Percentiles rank a stretch among this genome's conserved stretches.
phyloP scores from a whole-genome alignment of 1,284 basidiomycete species.

The Heterobasidion parviporum region DNA sequence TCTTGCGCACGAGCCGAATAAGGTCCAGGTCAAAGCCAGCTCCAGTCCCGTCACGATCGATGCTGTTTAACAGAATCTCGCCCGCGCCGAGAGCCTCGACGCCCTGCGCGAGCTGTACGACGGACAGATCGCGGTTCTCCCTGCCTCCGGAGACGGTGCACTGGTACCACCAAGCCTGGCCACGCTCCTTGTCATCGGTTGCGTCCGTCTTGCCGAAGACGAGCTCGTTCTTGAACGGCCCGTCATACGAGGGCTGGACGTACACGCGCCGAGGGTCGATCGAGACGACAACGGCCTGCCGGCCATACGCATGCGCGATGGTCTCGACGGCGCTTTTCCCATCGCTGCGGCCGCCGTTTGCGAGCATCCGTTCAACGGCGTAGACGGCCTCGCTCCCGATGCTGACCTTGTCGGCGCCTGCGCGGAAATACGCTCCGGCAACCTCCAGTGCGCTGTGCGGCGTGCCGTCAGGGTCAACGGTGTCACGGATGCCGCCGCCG shows the following conservation, averaged over 20 bases:
- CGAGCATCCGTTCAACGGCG: conserved; percentile 81
- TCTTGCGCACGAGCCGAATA: conserved; percentile 66
- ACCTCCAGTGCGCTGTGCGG: conserved; percentile 84
- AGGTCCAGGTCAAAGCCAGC: conserved; percentile 90
- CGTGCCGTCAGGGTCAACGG: conserved; percentile 93
- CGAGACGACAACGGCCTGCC: conserved; percentile 96
- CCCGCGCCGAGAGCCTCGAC: conserved; percentile 90
- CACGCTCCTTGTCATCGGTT: conserved; percentile 47
- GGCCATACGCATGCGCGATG: conserved; percentile 88
- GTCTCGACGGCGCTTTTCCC: conserved; percentile 91
- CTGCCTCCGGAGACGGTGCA: conserved; percentile 96
- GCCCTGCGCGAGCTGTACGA: conserved; percentile 84
- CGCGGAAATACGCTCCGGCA: conserved; percentile 93
- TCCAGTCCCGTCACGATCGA: conserved; percentile 94
- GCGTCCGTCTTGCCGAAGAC: conserved; percentile 41
- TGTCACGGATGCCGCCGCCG: conserved; percentile 97
- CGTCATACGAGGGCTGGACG: conserved; percentile 62
- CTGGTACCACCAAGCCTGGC: conserved; percentile 96
- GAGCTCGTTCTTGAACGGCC: conserved; percentile 64
- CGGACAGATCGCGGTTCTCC: conserved; percentile 84
- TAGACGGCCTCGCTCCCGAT: conserved; percentile 95
- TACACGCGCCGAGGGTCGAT: conserved; percentile 92
- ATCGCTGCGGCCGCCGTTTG: conserved; percentile 37
- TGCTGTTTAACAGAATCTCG: conserved; percentile 93
- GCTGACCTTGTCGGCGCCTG: conserved; percentile 96